A percentile compares a stretch with the other conserved stretches of the same genome.
These are phyloP conservation scores for Tetrahymena borealis DNA, from an alignment of 73 alveolate species.

Conservation along the genomic window DNA sequence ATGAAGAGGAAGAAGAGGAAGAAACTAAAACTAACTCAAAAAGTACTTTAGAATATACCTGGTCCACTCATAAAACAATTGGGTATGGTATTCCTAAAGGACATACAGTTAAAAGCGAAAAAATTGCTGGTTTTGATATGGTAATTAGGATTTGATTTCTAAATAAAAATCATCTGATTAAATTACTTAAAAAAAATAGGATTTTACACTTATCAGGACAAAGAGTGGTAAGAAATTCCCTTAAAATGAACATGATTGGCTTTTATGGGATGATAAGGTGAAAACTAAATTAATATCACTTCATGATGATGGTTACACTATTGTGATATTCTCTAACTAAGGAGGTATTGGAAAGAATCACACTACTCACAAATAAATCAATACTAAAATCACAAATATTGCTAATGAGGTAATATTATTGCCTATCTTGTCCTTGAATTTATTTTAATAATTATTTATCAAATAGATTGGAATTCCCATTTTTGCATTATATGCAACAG, in stretches of 20 bases:
- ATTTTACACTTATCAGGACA: constrained; percentile 69
- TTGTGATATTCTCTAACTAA: constrained; percentile 42
- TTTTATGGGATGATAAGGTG: constrained; percentile 52
- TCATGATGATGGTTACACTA: constrained; percentile 53
- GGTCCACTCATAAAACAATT: neutral
- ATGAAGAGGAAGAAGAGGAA: neutral
- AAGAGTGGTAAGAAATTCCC: constrained; percentile 69
- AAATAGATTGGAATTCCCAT: constrained; percentile 54
- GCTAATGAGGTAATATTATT: constrained; percentile 43
- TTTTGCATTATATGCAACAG: constrained; percentile 68
- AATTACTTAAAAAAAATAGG: too few relatives aligned
- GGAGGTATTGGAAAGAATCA: constrained; percentile 70
- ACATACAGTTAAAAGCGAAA: neutral
- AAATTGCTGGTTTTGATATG: neutral
- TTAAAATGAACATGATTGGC: constrained; percentile 73
- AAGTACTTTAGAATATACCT: neutral
- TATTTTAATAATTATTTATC: neutral
- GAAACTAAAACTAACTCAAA: neutral
- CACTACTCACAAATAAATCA: constrained; percentile 40
- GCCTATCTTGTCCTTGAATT: neutral
- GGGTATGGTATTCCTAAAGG: neutral
- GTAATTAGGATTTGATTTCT: neutral
- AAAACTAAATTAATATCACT: constrained; percentile 40
- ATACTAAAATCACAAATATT: constrained; percentile 49
- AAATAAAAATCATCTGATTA: neutral